Evolutionary conservation across 2,329 filamentous ascomycete genomes (phyloP), one percentile per base, ranked within the genome.

Genomic region (Aureobasidium sp.): DNA sequence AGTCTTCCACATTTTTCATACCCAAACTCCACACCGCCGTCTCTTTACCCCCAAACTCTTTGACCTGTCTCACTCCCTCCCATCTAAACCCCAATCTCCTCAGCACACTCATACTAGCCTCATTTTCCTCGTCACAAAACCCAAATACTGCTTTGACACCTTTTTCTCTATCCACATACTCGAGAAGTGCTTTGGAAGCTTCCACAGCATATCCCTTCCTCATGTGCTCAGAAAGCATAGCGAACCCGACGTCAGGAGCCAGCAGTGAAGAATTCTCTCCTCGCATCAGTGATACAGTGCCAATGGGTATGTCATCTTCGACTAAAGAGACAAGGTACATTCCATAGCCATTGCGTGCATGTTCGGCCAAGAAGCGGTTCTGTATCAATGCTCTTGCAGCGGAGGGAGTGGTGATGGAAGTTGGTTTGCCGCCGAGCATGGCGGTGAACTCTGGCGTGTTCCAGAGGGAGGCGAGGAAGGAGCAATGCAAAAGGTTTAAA

Each of bases 361-460:
- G 39, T 19, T 56, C 52, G n/a, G 39, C 22, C 1, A 44, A 1
- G 15, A 56, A 56, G 5, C 52, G 52, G 9, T 22, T 56, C 5
- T 33, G 7, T 17, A 56, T 56, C 9, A 56, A n/a, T 8, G 24
- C 0, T 45, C 14, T 24, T 5, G 40, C 40, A 27, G 52, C 52
- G 1, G 52, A 35, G 2, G 52, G 52, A 5, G 17, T 56, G 52
- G 39, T 44, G 7, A 56, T 56, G n/a, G 52, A 33, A 0, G 52
- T 56, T 15, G 52, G 52, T 22, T 42, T 56, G 24, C 39, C 39
- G 17, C n/a, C 27, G 17, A 44, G 37, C 52, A 56, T 56, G 52
- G 52, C 8, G 27, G 45, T 44, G 39, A 56, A 56, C 35, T 56
- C 52, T 24, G 52, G 24, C 12, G 39, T 56, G 52, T 56, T 56